These are phyloP conservation scores for Pachyrhizus erosus DNA, from an alignment of 306 rosid species.

Conservation along the genomic window DNA sequence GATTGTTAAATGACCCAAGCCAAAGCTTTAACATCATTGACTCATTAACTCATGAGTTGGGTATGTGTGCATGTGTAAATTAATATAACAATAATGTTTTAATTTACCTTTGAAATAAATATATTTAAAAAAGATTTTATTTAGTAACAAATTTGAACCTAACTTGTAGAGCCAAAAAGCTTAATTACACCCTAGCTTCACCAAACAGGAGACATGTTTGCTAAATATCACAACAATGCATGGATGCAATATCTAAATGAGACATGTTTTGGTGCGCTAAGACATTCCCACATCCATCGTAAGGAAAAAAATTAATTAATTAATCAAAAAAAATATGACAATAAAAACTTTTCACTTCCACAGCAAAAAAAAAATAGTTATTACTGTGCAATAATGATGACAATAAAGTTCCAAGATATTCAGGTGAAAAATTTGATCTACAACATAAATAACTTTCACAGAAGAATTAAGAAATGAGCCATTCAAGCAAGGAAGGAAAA, in stretches of 20 bases:
- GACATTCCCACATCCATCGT: not conserved
- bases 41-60: not conserved
- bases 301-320: not conserved
- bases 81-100: not conserved
- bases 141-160: conserved; percentile 8
- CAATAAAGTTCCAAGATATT: not conserved
- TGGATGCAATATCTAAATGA: not conserved
- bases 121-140: not conserved
- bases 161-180: not conserved
- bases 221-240: too few relatives aligned
- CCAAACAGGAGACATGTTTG: conserved; percentile 11
- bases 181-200: not conserved
- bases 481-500: conserved; percentile 26
- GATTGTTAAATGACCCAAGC: not conserved
- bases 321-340: not conserved
- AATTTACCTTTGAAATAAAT: not conserved
- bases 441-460: conserved; percentile 16
- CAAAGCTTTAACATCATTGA: not conserved
- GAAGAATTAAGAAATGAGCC: conserved; percentile 18
- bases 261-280: not conserved
- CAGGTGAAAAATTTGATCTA: conserved; percentile 22
- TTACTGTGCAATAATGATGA: not conserved
- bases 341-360: not conserved
- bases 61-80: not conserved
- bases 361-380: not conserved